Evolutionary conservation across 805 yeast species (phyloP).

Genomic region (Cyberlindnera mrakii): DNA sequence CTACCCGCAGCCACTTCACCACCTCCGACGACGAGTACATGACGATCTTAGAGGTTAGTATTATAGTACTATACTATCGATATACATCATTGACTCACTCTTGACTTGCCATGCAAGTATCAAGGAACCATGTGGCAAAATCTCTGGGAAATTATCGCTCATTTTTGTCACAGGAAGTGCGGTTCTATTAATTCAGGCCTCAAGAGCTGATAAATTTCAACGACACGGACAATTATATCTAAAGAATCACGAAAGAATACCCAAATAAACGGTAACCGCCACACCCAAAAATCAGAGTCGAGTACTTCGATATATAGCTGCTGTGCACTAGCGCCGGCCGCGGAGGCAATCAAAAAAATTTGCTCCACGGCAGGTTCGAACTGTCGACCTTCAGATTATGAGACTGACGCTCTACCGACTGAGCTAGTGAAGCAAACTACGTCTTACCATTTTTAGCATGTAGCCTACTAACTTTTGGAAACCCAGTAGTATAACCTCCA

Average conservation of each 20-base stretch:
- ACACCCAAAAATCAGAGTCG: neutral
- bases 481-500: too few species aligned
- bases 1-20: constrained; percentile 74
- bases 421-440: constrained; percentile 40
- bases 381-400: constrained; percentile 54
- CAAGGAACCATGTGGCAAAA: constrained; percentile 45
- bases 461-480: too few species aligned
- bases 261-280: too few species aligned
- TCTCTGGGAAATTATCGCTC: constrained; percentile 11
- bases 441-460: too few species aligned
- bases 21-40: constrained; percentile 70
- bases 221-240: too few species aligned
- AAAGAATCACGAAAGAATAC: too few species aligned
- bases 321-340: too few species aligned
- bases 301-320: too few species aligned
- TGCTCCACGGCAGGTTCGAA: constrained; percentile 50
- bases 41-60: constrained; percentile 32
- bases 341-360: constrained; percentile 3
- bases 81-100: constrained; percentile 28
- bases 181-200: too few species aligned
- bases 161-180: neutral
- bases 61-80: constrained; percentile 3
- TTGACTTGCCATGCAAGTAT: constrained; percentile 72
- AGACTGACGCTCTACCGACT: constrained; percentile 56
- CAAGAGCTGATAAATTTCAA: too few species aligned